phyloP scores from a whole-genome alignment of 2,329 filamentous ascomycete species.

The Botrytis sinoallii region DNA sequence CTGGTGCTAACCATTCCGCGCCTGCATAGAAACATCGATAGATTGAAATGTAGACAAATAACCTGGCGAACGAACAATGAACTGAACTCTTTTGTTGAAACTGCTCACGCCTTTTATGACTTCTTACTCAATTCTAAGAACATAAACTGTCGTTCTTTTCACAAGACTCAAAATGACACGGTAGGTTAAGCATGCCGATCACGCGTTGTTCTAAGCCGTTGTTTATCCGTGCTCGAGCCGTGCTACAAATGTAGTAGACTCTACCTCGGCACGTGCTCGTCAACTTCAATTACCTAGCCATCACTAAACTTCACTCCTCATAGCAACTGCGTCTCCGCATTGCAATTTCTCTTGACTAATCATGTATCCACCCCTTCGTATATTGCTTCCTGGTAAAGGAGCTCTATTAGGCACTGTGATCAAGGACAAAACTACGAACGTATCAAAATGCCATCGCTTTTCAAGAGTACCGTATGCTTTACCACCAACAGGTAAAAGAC shows the following conservation, averaged over 20 bases:
- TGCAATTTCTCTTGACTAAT: neutral
- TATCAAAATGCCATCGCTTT: constrained; percentile 43
- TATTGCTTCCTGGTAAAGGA: constrained; percentile 4
- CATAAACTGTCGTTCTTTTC: neutral
- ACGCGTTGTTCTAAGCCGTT: neutral
- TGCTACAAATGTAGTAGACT: neutral
- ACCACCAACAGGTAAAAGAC: constrained; percentile 12
- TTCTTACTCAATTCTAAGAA: too few relatives aligned
- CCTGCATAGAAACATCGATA: too few relatives aligned
- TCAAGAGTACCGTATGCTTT: constrained; percentile 14
- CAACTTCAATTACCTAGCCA: neutral
- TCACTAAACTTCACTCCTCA: neutral
- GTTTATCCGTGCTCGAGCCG: neutral
- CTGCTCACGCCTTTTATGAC: too few relatives aligned
- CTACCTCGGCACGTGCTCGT: neutral
- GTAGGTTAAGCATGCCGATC: neutral
- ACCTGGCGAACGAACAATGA: too few relatives aligned
- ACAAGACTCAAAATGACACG: neutral
- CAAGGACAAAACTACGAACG: neutral
- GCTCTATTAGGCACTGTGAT: neutral
- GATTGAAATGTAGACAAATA: too few relatives aligned
- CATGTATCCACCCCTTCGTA: neutral
- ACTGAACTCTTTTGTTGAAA: too few relatives aligned
- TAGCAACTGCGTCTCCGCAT: neutral
- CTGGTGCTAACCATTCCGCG: too few relatives aligned